Conservation (phyloP, 345 rosid genomes). For the Dipteronia sinensis region DNA sequence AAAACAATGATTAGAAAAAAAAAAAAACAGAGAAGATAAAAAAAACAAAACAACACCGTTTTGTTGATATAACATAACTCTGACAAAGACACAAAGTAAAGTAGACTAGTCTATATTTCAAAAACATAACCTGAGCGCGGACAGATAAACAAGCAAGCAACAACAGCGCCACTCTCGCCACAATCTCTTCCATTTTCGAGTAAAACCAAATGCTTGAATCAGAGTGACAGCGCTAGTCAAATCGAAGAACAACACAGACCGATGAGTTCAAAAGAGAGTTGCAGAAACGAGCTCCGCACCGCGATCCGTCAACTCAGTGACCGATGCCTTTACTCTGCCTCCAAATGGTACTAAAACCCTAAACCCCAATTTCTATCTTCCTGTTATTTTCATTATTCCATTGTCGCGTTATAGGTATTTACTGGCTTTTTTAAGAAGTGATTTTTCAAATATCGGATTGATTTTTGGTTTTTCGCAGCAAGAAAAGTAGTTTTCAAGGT, state of each 20-base stretch:
- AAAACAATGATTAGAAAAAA: too few species aligned
- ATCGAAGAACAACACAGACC: constrained; percentile 2
- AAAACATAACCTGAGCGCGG: background rate
- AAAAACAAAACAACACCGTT: too few species aligned
- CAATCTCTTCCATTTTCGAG: background rate
- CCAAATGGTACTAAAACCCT: constrained; percentile 85
- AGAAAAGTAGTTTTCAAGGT: background rate
- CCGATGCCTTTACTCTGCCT: constrained; percentile 86
- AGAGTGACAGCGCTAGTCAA: background rate
- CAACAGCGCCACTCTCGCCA: background rate
- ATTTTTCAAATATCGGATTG: background rate
- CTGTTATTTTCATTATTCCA: background rate
- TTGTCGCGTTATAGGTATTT: background rate
- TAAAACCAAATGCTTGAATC: background rate
- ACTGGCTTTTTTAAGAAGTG: background rate
- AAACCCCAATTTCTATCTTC: constrained; percentile 15
- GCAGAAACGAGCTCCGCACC: constrained; percentile 74
- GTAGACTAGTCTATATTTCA: background rate
- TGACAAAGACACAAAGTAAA: too few species aligned
- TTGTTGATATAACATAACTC: too few species aligned
- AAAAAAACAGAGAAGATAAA: too few species aligned
- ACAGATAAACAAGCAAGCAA: background rate
- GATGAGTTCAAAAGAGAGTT: constrained; percentile 83
- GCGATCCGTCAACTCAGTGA: constrained; percentile 85
- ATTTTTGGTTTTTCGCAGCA: background rate